These are phyloP conservation scores for Arachis monticola DNA, from an alignment of 331 rosid genomes.

Conservation along the genomic window DNA sequence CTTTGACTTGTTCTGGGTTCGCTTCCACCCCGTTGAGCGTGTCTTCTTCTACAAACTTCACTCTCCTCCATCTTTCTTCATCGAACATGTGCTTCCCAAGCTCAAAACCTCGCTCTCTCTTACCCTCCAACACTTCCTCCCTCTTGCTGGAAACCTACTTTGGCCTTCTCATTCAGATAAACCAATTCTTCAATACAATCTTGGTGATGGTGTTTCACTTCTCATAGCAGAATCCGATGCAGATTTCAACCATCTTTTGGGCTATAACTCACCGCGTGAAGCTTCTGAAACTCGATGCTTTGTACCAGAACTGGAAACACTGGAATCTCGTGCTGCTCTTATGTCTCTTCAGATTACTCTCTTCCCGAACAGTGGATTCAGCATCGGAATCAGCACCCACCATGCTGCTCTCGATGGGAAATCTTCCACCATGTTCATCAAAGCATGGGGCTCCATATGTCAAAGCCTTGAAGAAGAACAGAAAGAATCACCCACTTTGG, in stretches of 20 bases:
- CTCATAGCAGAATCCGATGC: conserved; percentile 42
- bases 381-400: conserved; percentile 45
- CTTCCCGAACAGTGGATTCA: conserved; percentile 47
- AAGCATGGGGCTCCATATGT: conserved; percentile 50
- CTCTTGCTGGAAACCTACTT: conserved; percentile 53
- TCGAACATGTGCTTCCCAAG: conserved; percentile 39
- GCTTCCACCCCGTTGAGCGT: conserved; percentile 43
- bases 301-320: conserved; percentile 44
- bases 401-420: conserved; percentile 58
- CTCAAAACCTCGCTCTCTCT: conserved; percentile 59
- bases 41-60: conserved; percentile 52
- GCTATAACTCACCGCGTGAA: conserved; percentile 1
- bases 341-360: conserved; percentile 49
- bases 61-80: conserved; percentile 28
- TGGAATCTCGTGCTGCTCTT: conserved; percentile 27
- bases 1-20: conserved; percentile 47
- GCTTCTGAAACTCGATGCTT: conserved; percentile 35
- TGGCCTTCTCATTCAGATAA: conserved; percentile 49
- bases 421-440: conserved; percentile 39
- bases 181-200: conserved; percentile 44
- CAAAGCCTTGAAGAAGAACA: neutral
- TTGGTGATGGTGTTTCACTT: conserved; percentile 46
- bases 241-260: conserved; percentile 18
- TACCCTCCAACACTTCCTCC: conserved; percentile 55
- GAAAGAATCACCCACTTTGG: neutral